Conservation (phyloP, 805 yeast species). For the Clavispora asparagi region DNA sequence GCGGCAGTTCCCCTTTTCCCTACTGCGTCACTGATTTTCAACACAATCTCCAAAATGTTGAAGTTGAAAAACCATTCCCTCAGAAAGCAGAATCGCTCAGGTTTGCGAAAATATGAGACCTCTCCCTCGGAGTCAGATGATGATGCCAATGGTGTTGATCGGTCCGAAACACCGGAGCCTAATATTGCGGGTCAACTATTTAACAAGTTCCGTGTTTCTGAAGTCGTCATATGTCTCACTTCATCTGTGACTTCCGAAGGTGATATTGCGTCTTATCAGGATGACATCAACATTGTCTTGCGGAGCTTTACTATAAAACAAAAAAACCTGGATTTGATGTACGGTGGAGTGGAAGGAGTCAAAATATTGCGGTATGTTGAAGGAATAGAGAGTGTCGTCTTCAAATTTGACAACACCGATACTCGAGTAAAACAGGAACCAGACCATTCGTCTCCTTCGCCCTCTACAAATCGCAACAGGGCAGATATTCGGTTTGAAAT, state of each 20-base stretch:
- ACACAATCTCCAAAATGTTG: constrained; percentile 31
- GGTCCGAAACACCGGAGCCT: constrained; percentile 8
- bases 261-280: constrained; percentile 29
- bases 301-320: constrained; percentile 37
- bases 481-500: constrained; percentile 54
- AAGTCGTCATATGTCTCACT: constrained; percentile 38
- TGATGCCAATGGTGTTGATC: constrained; percentile 1
- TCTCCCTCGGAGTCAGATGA: constrained; percentile 9
- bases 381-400: constrained; percentile 19
- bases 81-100: constrained; percentile 10
- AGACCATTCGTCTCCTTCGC: background rate
- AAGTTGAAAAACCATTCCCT: constrained; percentile 29
- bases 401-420: constrained; percentile 16
- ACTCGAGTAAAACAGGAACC: background rate
- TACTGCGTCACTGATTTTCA: constrained; percentile 30
- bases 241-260: constrained; percentile 43
- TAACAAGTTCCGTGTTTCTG: constrained; percentile 32
- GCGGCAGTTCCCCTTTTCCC: constrained; percentile 43
- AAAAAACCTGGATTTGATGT: constrained; percentile 35
- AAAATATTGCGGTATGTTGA: constrained; percentile 15
- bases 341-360: constrained; percentile 45
- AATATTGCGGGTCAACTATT: constrained; percentile 22
- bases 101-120: constrained; percentile 19
- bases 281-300: constrained; percentile 20
- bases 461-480: constrained; percentile 12